Percentiles rank a stretch among this genome's conserved stretches.
phyloP scores from a whole-genome alignment of 2,329 filamentous ascomycete species.

The Aspergillus ustus region DNA sequence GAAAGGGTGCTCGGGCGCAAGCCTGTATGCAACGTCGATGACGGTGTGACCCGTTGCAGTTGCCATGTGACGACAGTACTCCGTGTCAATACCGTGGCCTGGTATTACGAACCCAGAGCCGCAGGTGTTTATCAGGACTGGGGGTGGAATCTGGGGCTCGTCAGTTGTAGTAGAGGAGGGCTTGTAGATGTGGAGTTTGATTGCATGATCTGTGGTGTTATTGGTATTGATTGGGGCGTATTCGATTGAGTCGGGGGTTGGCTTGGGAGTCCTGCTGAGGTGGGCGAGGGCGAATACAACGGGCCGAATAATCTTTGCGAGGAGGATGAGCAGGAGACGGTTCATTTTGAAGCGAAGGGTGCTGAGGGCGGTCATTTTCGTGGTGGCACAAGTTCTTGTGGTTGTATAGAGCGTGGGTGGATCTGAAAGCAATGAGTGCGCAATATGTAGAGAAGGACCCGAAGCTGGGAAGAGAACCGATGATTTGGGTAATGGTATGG shows the following conservation, averaged over 20 bases:
- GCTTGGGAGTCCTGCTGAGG: slow-evolving; percentile 1
- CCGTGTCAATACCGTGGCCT: slow-evolving; percentile 33
- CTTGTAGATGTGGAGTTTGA: slow-evolving; percentile 35
- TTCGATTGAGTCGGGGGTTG: slow-evolving; percentile 28
- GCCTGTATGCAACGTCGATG: slow-evolving; percentile 44
- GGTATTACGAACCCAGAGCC: slow-evolving; percentile 38
- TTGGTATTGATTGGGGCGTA: slow-evolving; percentile 27
- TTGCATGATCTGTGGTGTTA: slow-evolving; percentile 25
- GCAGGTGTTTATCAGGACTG: slow-evolving; percentile 37
- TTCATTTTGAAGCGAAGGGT: not conserved
- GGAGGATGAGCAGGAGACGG: not conserved
- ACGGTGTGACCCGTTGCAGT: slow-evolving; percentile 32
- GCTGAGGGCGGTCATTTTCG: slow-evolving; percentile 6
- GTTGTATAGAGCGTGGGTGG: not conserved
- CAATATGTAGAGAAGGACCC: not conserved
- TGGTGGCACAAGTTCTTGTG: not conserved
- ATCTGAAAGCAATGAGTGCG: not conserved
- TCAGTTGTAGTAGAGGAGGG: not conserved
- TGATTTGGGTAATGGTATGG: not conserved
- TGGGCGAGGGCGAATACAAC: not conserved
- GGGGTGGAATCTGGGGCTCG: slow-evolving; percentile 11
- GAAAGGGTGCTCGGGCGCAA: slow-evolving; percentile 45
- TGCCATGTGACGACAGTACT: slow-evolving; percentile 32
- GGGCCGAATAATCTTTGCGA: not conserved
- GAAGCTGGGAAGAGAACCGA: not conserved